Percentiles rank a stretch among this genome's conserved stretches.
phyloP scores from a whole-genome alignment of 129 eudicot species.

The Oenanthe sinensis region DNA sequence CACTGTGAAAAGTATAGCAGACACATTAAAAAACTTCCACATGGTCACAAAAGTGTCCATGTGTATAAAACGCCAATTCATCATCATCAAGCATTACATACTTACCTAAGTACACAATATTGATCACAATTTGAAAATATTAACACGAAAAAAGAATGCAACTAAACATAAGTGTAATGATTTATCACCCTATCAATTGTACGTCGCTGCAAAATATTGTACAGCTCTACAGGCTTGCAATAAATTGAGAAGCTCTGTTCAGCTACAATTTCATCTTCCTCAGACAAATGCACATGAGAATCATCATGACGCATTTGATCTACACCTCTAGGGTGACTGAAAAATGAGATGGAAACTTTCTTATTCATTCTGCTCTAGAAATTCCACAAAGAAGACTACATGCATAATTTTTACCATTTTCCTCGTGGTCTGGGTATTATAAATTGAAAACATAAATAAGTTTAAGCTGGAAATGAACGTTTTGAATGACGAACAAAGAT shows the following conservation, averaged over 20 bases:
- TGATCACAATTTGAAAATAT: background rate
- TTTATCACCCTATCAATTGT: conserved; percentile 50
- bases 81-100: background rate
- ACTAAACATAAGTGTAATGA: background rate
- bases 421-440: background rate
- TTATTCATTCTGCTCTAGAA: conserved; percentile 19
- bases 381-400: background rate
- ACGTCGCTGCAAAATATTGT: conserved; percentile 83
- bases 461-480: background rate
- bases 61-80: background rate
- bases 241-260: conserved; percentile 75
- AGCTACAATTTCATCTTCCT: conserved; percentile 78
- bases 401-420: background rate
- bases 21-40: background rate
- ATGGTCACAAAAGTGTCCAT: conserved; percentile 1
- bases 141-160: background rate
- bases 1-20: background rate
- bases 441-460: background rate
- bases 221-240: conserved; percentile 89
- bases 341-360: conserved; percentile 23
- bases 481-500: background rate
- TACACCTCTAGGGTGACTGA: conserved; percentile 62
- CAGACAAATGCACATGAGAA: conserved; percentile 55
- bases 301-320: conserved; percentile 86
- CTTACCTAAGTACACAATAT: background rate